These are phyloP conservation scores for Clonostachys solani DNA, from an alignment of 2,329 filamentous ascomycete genomes.

Conservation along the genomic window DNA sequence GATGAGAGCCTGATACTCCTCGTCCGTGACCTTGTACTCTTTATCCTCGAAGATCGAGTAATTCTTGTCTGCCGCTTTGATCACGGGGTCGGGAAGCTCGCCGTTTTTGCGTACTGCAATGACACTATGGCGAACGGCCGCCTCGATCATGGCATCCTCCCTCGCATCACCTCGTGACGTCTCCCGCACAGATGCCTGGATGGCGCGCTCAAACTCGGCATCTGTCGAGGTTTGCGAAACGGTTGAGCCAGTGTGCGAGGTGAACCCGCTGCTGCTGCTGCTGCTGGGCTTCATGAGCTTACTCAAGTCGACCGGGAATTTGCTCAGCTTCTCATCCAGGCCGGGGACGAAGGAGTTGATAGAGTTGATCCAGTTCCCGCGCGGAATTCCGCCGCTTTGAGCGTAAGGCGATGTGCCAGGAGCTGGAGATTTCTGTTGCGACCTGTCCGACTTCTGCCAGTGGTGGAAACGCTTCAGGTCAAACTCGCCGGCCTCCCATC, in stretches of 20 bases:
- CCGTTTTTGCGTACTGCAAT: conserved; percentile 39
- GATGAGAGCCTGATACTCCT: conserved; percentile 52
- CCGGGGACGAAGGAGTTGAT: conserved; percentile 45
- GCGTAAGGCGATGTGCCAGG: conserved; percentile 2
- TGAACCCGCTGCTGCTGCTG: conserved; percentile 3
- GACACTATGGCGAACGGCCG: conserved; percentile 70
- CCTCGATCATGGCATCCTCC: conserved; percentile 69
- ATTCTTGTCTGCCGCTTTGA: conserved; percentile 12
- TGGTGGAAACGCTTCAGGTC: conserved; percentile 58
- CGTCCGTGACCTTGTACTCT: conserved; percentile 45
- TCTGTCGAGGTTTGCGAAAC: conserved; percentile 26
- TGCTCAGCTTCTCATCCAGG: conserved; percentile 10
- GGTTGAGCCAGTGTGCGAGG: neutral
- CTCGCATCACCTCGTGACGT: conserved; percentile 65
- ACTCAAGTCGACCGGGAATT: conserved; percentile 35
- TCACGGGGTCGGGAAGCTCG: conserved; percentile 15
- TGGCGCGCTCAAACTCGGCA: conserved; percentile 67
- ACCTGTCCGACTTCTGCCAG: conserved; percentile 41
- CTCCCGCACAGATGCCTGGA: conserved; percentile 62
- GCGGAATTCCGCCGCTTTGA: conserved; percentile 1
- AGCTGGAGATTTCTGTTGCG: conserved; percentile 24
- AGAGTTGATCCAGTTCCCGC: conserved; percentile 40
- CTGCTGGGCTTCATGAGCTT: conserved; percentile 10
- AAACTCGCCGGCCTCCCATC: conserved; percentile 59
- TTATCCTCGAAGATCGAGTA: conserved; percentile 28